Conservation (phyloP, 495 filamentous ascomycete genomes). For the Annulohypoxylon nitens region DNA sequence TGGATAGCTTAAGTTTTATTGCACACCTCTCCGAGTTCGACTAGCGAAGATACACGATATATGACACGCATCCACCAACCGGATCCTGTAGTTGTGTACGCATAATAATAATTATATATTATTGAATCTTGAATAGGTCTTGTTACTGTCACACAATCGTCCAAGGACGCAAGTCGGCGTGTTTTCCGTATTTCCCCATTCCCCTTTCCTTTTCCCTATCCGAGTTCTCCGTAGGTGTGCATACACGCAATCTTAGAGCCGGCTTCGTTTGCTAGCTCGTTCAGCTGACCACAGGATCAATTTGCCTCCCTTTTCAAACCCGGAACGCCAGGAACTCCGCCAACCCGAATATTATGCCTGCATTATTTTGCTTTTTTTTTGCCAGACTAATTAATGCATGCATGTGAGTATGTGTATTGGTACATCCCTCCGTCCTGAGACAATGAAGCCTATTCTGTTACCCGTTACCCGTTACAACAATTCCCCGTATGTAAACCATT, state of each 20-base stretch:
- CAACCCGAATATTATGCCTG: background rate
- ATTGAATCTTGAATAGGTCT: background rate
- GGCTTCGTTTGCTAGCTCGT: conserved; percentile 6
- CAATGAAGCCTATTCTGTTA: background rate
- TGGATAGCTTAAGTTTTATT: background rate
- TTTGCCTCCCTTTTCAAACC: conserved; percentile 12
- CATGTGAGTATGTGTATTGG: background rate
- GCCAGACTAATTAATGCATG: background rate
- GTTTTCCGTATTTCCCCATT: background rate
- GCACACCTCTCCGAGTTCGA: background rate
- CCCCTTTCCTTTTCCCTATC: background rate
- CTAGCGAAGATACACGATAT: background rate
- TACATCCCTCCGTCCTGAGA: background rate
- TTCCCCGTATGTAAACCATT: background rate
- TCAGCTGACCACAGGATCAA: conserved; percentile 2
- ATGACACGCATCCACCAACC: background rate
- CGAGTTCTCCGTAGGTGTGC: background rate
- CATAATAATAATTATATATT: background rate
- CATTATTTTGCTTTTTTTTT: background rate
- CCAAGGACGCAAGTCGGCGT: conserved; percentile 6
- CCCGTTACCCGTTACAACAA: background rate
- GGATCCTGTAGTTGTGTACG: too few species aligned
- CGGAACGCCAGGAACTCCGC: conserved; percentile 14
- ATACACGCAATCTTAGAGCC: conserved; percentile 6
- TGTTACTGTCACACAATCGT: conserved; percentile 15